phyloP scores from a whole-genome alignment of 768 basidiomycete genomes.

The Coprinopsis cinerea region DNA sequence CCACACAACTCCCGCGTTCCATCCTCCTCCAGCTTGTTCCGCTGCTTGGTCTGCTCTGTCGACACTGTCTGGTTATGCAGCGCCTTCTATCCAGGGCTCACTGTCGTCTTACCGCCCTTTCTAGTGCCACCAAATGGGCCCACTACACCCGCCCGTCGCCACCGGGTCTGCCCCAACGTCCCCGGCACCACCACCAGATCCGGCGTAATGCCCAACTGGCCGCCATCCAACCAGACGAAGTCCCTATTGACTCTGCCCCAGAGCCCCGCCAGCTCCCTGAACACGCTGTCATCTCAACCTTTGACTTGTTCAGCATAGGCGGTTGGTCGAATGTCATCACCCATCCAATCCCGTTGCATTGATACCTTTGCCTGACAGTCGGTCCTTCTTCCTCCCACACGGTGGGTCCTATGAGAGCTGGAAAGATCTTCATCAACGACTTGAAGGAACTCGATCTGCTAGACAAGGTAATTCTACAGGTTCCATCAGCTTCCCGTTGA shows the following conservation, averaged over 20 bases:
- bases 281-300: conserved; percentile 90
- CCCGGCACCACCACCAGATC: not conserved
- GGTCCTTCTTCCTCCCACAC: conserved; percentile 51
- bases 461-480: conserved; percentile 46
- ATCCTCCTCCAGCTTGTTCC: not conserved
- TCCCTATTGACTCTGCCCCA: conserved; percentile 1
- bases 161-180: not conserved
- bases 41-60: not conserved
- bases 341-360: not conserved
- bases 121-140: no score
- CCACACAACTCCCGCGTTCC: not conserved
- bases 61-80: conserved; percentile 6
- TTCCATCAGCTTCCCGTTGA: not conserved
- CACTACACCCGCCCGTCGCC: not conserved
- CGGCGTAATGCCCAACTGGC: conserved; percentile 3
- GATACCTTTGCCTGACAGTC: conserved; percentile 24
- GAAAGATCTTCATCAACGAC: conserved; percentile 80
- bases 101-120: no score
- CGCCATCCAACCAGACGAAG: not conserved
- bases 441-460: conserved; percentile 62
- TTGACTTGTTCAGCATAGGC: conserved; percentile 90
- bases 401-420: conserved; percentile 75
- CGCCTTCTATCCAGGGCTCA: not conserved
- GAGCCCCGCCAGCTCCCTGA: conserved; percentile 39
- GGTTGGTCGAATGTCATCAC: conserved; percentile 38